Conservation (phyloP, 2,329 filamentous ascomycete species). For the Triangularia setosa region DNA sequence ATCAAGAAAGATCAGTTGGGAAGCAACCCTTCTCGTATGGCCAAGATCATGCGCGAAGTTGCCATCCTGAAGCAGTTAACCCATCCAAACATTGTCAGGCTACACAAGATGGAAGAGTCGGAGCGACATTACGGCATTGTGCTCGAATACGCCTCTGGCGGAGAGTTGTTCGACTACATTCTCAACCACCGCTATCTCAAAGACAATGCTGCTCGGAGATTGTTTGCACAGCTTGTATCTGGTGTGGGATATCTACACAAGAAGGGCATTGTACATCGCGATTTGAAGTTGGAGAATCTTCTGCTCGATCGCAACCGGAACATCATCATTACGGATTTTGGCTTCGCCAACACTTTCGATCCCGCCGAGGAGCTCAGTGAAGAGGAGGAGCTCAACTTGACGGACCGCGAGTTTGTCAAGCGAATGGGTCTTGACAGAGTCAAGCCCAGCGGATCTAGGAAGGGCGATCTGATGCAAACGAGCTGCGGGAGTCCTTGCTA, state of each 20-base stretch:
- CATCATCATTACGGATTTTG: slow-evolving; percentile 99
- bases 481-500: slow-evolving; percentile 98
- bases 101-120: slow-evolving; percentile 98
- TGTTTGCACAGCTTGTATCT: slow-evolving; percentile 94
- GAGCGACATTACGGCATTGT: slow-evolving; percentile 97
- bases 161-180: slow-evolving; percentile 97
- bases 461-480: slow-evolving; percentile 97
- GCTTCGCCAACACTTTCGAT: slow-evolving; percentile 97
- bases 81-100: slow-evolving; percentile 92
- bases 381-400: slow-evolving; percentile 82
- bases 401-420: slow-evolving; percentile 85
- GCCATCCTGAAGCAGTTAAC: slow-evolving; percentile 80
- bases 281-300: slow-evolving; percentile 94
- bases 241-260: slow-evolving; percentile 97
- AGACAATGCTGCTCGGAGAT: slow-evolving; percentile 79
- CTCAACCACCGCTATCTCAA: slow-evolving; percentile 95
- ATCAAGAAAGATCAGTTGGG: slow-evolving; percentile 90
- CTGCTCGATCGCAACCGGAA: slow-evolving; percentile 94
- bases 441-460: slow-evolving; percentile 68
- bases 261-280: slow-evolving; percentile 96
- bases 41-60: slow-evolving; percentile 97
- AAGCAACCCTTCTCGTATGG: slow-evolving; percentile 79
- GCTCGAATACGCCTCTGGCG: slow-evolving; percentile 94
- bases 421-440: slow-evolving; percentile 77
- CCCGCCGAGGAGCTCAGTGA: slow-evolving; percentile 81